These are phyloP conservation scores for Globisporangium heterothallicum DNA, from an alignment of 352 stramenopile species.

Conservation along the genomic window DNA sequence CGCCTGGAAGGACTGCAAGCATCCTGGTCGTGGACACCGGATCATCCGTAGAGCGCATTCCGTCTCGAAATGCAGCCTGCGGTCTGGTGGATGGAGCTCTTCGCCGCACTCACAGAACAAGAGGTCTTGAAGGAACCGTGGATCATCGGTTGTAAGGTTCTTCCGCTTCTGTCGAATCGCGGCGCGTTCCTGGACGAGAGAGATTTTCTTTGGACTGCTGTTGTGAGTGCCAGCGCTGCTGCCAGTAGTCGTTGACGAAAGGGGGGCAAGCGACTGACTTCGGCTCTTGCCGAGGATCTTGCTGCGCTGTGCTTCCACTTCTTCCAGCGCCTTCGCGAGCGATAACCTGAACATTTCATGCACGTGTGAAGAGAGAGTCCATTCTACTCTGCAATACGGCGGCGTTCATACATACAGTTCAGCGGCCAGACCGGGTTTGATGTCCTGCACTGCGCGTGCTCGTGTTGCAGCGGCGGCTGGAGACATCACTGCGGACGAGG, in stretches of 20 bases:
- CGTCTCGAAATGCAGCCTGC: slow-evolving; percentile 29
- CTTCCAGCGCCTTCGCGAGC: slow-evolving; percentile 28
- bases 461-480: background rate
- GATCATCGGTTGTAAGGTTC: too few relatives aligned
- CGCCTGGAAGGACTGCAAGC: slow-evolving; percentile 26
- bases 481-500: background rate
- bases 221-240: background rate
- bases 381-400: slow-evolving; percentile 14
- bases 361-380: background rate
- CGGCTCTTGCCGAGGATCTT: slow-evolving; percentile 23
- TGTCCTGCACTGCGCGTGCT: background rate
- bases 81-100: slow-evolving; percentile 30
- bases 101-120: slow-evolving; percentile 47
- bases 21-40: slow-evolving; percentile 39
- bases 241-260: slow-evolving; percentile 7
- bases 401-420: slow-evolving; percentile 11
- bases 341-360: slow-evolving; percentile 17
- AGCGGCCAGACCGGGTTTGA: slow-evolving; percentile 10
- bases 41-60: slow-evolving; percentile 39
- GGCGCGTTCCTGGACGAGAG: background rate
- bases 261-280: slow-evolving; percentile 17
- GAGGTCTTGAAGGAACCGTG: slow-evolving; percentile 21
- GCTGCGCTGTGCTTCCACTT: slow-evolving; percentile 29
- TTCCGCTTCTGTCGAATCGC: slow-evolving; percentile 9
- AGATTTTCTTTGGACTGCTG: slow-evolving; percentile 2